Percentiles rank a stretch among this genome's conserved stretches.
Conservation (phyloP, 345 rosid genomes). For the Corymbia maculata region DNA sequence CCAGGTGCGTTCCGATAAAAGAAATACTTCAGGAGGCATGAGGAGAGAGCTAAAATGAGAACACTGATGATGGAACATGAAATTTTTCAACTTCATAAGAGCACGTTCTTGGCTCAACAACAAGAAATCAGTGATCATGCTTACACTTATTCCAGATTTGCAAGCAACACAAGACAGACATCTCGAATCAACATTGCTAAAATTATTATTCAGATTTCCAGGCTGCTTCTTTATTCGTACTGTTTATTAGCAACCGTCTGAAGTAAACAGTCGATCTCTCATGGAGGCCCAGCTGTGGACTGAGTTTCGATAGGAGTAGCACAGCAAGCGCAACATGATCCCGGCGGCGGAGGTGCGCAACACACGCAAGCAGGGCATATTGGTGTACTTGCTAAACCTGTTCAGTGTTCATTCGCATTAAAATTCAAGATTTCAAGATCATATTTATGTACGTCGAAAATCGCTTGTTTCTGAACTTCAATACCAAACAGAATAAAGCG, state of each 20-base stretch:
- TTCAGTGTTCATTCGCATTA: not conserved
- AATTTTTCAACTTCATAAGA: not conserved
- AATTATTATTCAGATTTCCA: not conserved
- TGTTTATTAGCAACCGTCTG: not conserved
- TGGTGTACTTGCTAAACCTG: not conserved
- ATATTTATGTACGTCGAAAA: not conserved
- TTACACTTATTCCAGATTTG: not conserved
- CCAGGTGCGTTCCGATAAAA: not conserved
- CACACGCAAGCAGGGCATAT: slow-evolving; percentile 2
- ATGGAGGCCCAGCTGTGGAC: not conserved
- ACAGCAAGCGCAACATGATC: slow-evolving; percentile 12
- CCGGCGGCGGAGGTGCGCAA: slow-evolving; percentile 16
- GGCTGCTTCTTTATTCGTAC: not conserved
- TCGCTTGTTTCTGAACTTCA: not conserved
- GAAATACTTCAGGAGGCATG: not conserved
- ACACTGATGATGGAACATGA: not conserved
- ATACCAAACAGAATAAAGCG: not conserved
- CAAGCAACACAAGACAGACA: not conserved
- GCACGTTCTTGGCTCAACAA: not conserved
- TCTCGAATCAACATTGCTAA: not conserved
- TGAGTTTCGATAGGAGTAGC: not conserved
- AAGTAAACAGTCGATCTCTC: not conserved
- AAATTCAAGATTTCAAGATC: not conserved
- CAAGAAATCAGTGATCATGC: not conserved
- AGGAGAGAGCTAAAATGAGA: not conserved